Percentiles rank a stretch among this genome's conserved stretches.
Evolutionary conservation across 2,329 filamentous ascomycete genomes (phyloP).

Genomic region (Calcarisporium arbuscula): DNA sequence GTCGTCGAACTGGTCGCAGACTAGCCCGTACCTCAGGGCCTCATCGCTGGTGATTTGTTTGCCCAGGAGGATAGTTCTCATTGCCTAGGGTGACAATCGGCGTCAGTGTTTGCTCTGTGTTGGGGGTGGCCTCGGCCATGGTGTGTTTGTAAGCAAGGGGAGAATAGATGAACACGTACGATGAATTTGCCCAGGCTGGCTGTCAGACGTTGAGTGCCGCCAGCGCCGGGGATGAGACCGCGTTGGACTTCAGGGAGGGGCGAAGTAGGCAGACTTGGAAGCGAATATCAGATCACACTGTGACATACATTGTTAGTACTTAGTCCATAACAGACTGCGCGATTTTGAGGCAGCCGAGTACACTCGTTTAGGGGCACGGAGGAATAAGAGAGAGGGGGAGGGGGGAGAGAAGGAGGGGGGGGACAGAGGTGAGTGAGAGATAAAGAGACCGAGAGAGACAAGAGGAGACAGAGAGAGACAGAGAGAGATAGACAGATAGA

Average conservation of each 20-base stretch:
- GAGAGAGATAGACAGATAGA: too few species aligned
- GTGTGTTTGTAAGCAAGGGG: background rate
- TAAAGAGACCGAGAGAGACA: too few species aligned
- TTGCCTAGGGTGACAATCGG: constrained; percentile 15
- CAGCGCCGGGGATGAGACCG: constrained; percentile 33
- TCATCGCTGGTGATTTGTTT: constrained; percentile 20
- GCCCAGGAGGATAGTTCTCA: constrained; percentile 21
- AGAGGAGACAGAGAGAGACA: too few species aligned
- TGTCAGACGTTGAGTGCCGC: constrained; percentile 34
- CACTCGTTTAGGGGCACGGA: background rate
- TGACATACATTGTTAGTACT: background rate
- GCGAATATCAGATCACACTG: constrained; percentile 34
- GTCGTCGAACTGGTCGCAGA: constrained; percentile 20
- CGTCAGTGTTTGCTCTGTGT: background rate
- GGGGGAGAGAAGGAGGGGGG: too few species aligned
- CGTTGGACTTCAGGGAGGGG: constrained; percentile 32
- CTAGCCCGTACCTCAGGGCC: constrained; percentile 18
- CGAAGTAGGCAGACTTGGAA: constrained; percentile 28
- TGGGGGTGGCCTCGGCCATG: background rate
- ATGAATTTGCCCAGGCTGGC: constrained; percentile 34
- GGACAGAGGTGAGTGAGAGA: too few species aligned
- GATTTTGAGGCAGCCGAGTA: background rate
- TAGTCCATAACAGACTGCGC: constrained; percentile 1
- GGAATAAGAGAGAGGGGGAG: background rate
- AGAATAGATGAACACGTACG: constrained; percentile 16